These are phyloP conservation scores for Nakazawaea siamensis DNA, from an alignment of 805 yeast species.

Conservation along the genomic window DNA sequence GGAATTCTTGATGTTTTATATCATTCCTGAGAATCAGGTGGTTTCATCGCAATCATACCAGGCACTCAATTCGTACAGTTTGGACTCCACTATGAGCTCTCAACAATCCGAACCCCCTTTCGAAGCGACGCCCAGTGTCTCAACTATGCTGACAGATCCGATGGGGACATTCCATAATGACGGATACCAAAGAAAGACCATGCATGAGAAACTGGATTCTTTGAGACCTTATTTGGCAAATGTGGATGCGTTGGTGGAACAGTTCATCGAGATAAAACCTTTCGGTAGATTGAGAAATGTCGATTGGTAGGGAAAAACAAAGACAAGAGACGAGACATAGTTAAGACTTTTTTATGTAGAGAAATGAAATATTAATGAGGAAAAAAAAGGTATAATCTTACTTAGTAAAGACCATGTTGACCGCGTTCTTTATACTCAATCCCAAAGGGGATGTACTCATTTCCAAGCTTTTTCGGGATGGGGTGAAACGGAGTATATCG, in stretches of 20 bases:
- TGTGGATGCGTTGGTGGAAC: slow-evolving; percentile 38
- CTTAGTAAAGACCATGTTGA: slow-evolving; percentile 61
- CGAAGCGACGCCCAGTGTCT: background rate
- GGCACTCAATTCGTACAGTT: background rate
- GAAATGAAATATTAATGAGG: background rate
- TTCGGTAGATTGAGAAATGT: slow-evolving; percentile 35
- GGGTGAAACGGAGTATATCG: slow-evolving; percentile 68
- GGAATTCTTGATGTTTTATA: slow-evolving; percentile 62
- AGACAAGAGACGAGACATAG: too few relatives aligned
- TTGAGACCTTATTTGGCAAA: slow-evolving; percentile 34
- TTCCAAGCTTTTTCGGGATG: slow-evolving; percentile 64
- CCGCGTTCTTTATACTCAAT: slow-evolving; percentile 74
- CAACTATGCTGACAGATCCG: background rate
- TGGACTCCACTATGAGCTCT: background rate
- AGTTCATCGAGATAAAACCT: slow-evolving; percentile 35
- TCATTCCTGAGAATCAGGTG: slow-evolving; percentile 48
- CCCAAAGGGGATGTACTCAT: slow-evolving; percentile 78
- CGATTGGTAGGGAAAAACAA: too few relatives aligned
- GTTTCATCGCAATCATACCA: background rate
- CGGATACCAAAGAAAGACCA: slow-evolving; percentile 24
- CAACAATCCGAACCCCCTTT: background rate
- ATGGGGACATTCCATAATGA: background rate
- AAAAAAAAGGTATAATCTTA: background rate
- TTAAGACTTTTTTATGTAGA: too few relatives aligned
- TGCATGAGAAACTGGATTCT: slow-evolving; percentile 34